Evolutionary conservation across 495 filamentous ascomycete species (phyloP), one percentile per base, ranked within the genome.

Genomic region (Penicillium fimorum): DNA sequence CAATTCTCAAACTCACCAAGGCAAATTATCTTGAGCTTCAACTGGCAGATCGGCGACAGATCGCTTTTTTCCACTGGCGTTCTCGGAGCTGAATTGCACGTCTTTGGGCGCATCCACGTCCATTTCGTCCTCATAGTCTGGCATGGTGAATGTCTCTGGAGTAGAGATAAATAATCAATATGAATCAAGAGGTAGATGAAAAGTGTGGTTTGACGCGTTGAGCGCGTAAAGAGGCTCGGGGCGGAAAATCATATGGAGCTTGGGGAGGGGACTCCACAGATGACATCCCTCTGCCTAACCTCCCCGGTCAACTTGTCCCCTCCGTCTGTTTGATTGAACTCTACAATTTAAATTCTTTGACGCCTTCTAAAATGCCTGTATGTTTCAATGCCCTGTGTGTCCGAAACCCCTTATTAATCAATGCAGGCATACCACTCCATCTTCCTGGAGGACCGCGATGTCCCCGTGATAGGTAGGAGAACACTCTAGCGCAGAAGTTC

Each of bases 41-140:
- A 97, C 84, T 1, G 94, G 95, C 25, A 99, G 77, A 68, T 99
- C 96, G 9, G 93, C 92, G 55, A 87, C 90, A 64, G 87, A 90
- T 66, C 92, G 84, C 72, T 97, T 98, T 58, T 97, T 97, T 30
- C 82, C 78, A 47, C 84, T 86, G 73, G 83, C 69, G 56, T 84
- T 72, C 56, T 87, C 67, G 59, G 74, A 66, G 64, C 71, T 71
- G 75, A 87, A 79, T 32, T 83, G 66, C 61, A 87, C 75, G 47
- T 85, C 79, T 54, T 78, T 77, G 46, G 82, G 78, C 50, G 82
- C 86, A 71, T 85, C 83, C 62, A 86, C 83, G 67, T 97, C 94
- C 86, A 94, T 93, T 56, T 91, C 90, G 73, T 96, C 92, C 59
- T 91, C 91, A 68, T 81, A 87, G 72, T 96, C 92, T 0, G 92